phyloP scores from a whole-genome alignment of 345 rosid species.

The Ricinus communis region DNA sequence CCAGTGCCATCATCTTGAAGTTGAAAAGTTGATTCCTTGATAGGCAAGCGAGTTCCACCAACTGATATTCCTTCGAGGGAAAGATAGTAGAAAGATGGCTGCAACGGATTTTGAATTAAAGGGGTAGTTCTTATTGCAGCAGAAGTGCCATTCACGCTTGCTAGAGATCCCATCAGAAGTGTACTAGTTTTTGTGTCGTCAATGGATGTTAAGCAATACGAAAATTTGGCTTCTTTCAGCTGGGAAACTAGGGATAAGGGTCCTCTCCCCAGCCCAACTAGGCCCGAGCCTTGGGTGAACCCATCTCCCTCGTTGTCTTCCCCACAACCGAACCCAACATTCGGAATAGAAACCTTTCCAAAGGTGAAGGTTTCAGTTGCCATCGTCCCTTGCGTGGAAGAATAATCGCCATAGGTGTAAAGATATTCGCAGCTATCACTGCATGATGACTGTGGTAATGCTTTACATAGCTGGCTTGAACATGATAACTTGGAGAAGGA shows the following conservation, averaged over 20 bases:
- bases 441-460: constrained; percentile 53
- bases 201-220: constrained; percentile 77
- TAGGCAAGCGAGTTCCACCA: constrained; percentile 56
- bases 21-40: constrained; percentile 61
- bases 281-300: constrained; percentile 76
- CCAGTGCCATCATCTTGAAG: constrained; percentile 74
- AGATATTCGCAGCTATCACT: constrained; percentile 56
- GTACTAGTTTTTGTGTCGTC: constrained; percentile 56
- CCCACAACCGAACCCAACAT: constrained; percentile 85
- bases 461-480: constrained; percentile 54
- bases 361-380: constrained; percentile 72
- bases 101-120: constrained; percentile 56
- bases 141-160: constrained; percentile 23
- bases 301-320: constrained; percentile 78
- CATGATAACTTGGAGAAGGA: constrained; percentile 59
- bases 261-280: constrained; percentile 89
- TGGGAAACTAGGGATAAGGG: constrained; percentile 80
- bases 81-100: constrained; percentile 92
- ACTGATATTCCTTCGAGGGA: constrained; percentile 78
- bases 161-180: constrained; percentile 62
- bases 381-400: constrained; percentile 73
- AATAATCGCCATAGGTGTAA: constrained; percentile 83
- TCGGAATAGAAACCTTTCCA: constrained; percentile 42
- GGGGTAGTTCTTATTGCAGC: constrained; percentile 45
- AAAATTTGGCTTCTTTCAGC: constrained; percentile 64